Base-by-base conservation (phyloP, 768 basidiomycete species). In the Peribolospora kevripleyi region DNA sequence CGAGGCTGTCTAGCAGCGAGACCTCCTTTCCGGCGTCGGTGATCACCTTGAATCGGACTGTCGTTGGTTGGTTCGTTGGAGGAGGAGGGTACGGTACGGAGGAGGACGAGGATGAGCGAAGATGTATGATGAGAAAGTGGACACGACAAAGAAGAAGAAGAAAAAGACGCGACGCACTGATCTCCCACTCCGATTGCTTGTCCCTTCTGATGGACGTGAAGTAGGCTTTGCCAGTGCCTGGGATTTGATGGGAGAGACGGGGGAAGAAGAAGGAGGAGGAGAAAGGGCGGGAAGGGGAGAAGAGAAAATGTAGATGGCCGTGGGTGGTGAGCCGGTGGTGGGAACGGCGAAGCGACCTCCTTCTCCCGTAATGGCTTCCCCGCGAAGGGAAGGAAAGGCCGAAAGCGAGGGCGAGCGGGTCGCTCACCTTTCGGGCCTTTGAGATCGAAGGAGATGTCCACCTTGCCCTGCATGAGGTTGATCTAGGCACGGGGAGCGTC, bases 41-140 rank as follows among this genome's bases (percentile, higher is more conserved):
- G 50, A 81, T 78, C 45, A 81, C 73, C 61, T 74, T 76, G 64
- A 79, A 80, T 50, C 79, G 75, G 54, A 81, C 79, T 80, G 25
- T 25, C 25, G 25, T 25, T 25, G 25, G 25, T 25, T 25, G 25
- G 25, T 25, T 25, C 25, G 25, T 25, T 25, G 25, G 25, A 25
- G 25, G 25, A 25, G 25, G 25, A 25, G 25, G 25, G 25, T 25
- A 25, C 25, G 25, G 25, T 25, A 25, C 25, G 25, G 25, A 25
- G 25, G 25, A 25, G 25, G 25, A 25, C 25, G 25, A 25, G 25
- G 25, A 25, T 25, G 25, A 25, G 25, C 25, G 25, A 25, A 25
- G 25, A 25, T 25, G 25, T 25, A 25, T 25, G 25, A 25, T 25
- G 25, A 25, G 25, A 25, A 25, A 25, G 25, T 25, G 25, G 25